Conservation (phyloP, 768 basidiomycete species). For the Dioszegia aurantiaca region DNA sequence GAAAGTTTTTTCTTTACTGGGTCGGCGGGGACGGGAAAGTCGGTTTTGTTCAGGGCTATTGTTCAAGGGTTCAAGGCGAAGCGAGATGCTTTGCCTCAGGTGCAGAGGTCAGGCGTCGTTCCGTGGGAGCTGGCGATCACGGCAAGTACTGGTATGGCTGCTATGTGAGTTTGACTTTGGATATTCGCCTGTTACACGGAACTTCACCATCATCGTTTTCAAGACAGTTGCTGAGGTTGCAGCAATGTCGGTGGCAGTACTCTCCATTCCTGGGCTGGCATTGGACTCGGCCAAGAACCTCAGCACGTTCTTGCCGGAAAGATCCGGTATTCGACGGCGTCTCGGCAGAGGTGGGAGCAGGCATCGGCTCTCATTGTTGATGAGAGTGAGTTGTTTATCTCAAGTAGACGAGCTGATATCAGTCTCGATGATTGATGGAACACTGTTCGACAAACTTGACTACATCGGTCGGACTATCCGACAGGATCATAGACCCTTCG, state of each 20-base stretch:
- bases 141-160: conserved; percentile 92
- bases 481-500: conserved; percentile 45
- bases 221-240: not conserved
- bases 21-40: conserved; percentile 96
- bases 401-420: not conserved
- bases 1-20: conserved; percentile 91
- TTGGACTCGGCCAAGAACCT: conserved; percentile 26
- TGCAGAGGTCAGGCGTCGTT: not conserved
- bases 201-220: too few relatives aligned
- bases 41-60: conserved; percentile 86
- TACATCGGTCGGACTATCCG: conserved; percentile 47
- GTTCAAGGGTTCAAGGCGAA: conserved; percentile 61
- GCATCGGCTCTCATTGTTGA: conserved; percentile 46
- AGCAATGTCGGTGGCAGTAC: conserved; percentile 42
- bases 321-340: conserved; percentile 14
- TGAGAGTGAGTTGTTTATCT: conserved; percentile 47
- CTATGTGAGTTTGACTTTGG: conserved; percentile 31
- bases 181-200: too few relatives aligned
- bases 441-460: conserved; percentile 52
- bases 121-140: conserved; percentile 59
- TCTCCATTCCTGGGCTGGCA: conserved; percentile 42
- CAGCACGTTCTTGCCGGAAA: conserved; percentile 19
- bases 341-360: conserved; percentile 35
- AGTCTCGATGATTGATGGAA: conserved; percentile 53
- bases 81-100: not conserved